Evolutionary conservation across 2,329 filamentous ascomycete species (phyloP).

Genomic region (Parafenestella ontariensis): DNA sequence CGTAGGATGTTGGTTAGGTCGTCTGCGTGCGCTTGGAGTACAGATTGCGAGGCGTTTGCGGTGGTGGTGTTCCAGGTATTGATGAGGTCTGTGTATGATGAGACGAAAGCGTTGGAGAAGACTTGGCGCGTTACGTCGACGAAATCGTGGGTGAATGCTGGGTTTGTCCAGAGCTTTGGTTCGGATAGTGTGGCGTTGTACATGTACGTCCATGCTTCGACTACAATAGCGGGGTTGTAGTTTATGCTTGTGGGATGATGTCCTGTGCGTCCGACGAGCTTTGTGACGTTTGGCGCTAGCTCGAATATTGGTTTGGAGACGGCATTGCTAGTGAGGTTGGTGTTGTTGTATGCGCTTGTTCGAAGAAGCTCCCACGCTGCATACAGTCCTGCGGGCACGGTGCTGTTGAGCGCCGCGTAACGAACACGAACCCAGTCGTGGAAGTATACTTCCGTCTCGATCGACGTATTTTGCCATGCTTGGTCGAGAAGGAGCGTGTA

Average conservation of each 20-base stretch:
- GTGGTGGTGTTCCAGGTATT: constrained; percentile 39
- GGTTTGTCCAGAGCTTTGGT: constrained; percentile 49
- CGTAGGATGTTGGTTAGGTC: constrained; percentile 22
- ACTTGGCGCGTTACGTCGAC: constrained; percentile 60
- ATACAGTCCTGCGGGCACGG: constrained; percentile 43
- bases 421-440: constrained; percentile 54
- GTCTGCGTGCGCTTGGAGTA: background rate
- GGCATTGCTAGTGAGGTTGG: constrained; percentile 50
- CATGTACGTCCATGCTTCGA: constrained; percentile 51
- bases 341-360: constrained; percentile 58
- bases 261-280: constrained; percentile 51
- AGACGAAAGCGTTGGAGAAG: constrained; percentile 56
- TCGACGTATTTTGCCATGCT: constrained; percentile 55
- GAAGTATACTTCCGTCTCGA: constrained; percentile 57
- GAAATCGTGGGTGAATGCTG: constrained; percentile 56
- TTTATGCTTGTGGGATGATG: constrained; percentile 53
- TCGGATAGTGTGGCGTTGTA: constrained; percentile 45
- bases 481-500: constrained; percentile 61
- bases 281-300: constrained; percentile 52
- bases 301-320: constrained; percentile 58
- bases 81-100: constrained; percentile 49
- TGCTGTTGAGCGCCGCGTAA: constrained; percentile 42
- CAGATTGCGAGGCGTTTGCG: constrained; percentile 8
- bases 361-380: constrained; percentile 57
- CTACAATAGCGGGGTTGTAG: constrained; percentile 51